A percentile compares a stretch with the other conserved stretches of the same genome.
phyloP scores from a whole-genome alignment of 1,139 yeast genomes.

The Schwanniomyces etchellsii region DNA sequence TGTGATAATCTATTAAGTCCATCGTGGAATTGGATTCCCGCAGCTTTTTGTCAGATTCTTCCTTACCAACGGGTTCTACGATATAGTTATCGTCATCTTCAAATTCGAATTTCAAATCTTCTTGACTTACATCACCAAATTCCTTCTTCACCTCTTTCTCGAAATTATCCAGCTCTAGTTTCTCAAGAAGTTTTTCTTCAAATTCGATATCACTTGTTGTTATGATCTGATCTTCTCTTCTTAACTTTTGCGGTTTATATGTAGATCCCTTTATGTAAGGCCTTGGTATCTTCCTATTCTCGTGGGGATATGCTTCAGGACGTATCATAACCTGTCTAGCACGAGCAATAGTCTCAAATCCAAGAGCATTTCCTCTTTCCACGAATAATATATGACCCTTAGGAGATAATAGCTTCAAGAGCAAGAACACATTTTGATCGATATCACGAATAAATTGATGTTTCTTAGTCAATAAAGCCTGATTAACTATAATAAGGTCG shows the following conservation, averaged over 20 bases:
- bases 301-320: constrained; percentile 61
- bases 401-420: constrained; percentile 61
- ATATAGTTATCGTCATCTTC: constrained; percentile 40
- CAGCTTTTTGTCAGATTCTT: neutral
- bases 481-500: constrained; percentile 82
- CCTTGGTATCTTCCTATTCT: constrained; percentile 63
- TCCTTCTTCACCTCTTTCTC: constrained; percentile 32
- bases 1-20: constrained; percentile 42
- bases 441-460: constrained; percentile 65
- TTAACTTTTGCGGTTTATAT: constrained; percentile 33
- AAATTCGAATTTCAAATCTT: constrained; percentile 45
- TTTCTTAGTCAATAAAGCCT: constrained; percentile 62
- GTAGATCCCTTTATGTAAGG: constrained; percentile 57
- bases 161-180: constrained; percentile 19
- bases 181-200: constrained; percentile 21
- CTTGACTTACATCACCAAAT: constrained; percentile 36
- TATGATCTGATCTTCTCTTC: constrained; percentile 31
- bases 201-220: constrained; percentile 27
- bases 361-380: constrained; percentile 87
- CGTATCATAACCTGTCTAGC: constrained; percentile 86
- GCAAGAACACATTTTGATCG: constrained; percentile 60
- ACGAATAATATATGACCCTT: constrained; percentile 72
- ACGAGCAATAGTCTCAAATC: constrained; percentile 83
- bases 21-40: constrained; percentile 8
- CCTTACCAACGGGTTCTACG: constrained; percentile 16